A percentile compares a stretch with the other conserved stretches of the same genome.
phyloP scores from a whole-genome alignment of 768 basidiomycete genomes.

The Mycena olivaceomarginata region DNA sequence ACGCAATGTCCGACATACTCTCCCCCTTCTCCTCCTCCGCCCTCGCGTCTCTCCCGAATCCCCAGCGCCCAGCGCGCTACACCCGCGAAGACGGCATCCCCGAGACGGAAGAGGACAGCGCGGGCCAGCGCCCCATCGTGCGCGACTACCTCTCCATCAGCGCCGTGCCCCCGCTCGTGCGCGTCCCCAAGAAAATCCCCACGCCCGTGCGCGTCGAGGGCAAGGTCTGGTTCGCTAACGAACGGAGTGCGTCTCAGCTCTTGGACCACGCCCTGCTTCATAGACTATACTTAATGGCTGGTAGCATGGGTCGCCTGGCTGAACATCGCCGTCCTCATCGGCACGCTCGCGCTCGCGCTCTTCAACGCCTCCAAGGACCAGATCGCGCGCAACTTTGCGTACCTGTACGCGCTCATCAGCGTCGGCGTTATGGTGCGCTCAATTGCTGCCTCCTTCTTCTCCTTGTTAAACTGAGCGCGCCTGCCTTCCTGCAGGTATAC shows the following conservation, averaged over 20 bases:
- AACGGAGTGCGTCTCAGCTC: constrained; percentile 92
- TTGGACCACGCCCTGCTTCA: too few species aligned
- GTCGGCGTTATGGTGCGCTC: constrained; percentile 76
- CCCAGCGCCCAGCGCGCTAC: constrained; percentile 69
- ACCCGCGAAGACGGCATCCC: constrained; percentile 86
- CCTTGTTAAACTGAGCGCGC: too few species aligned
- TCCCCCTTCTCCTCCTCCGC: constrained; percentile 85
- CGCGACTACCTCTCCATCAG: constrained; percentile 88
- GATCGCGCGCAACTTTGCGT: constrained; percentile 86
- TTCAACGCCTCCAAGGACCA: constrained; percentile 90
- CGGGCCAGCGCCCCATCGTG: constrained; percentile 76
- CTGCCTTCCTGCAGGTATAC: constrained; percentile 74
- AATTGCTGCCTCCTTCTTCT: neutral
- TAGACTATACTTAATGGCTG: neutral
- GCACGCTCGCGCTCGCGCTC: constrained; percentile 89
- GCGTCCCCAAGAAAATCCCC: constrained; percentile 88
- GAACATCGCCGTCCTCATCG: constrained; percentile 89
- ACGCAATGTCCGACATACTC: constrained; percentile 73
- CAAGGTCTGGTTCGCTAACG: constrained; percentile 99
- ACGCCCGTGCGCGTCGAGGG: constrained; percentile 92
- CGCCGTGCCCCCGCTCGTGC: constrained; percentile 75
- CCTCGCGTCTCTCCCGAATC: constrained; percentile 66
- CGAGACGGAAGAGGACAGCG: constrained; percentile 67
- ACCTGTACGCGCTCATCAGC: constrained; percentile 88
- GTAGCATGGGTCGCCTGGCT: constrained; percentile 96